Conservation (phyloP, 768 basidiomycete species). For the Amylocystis lapponica region DNA sequence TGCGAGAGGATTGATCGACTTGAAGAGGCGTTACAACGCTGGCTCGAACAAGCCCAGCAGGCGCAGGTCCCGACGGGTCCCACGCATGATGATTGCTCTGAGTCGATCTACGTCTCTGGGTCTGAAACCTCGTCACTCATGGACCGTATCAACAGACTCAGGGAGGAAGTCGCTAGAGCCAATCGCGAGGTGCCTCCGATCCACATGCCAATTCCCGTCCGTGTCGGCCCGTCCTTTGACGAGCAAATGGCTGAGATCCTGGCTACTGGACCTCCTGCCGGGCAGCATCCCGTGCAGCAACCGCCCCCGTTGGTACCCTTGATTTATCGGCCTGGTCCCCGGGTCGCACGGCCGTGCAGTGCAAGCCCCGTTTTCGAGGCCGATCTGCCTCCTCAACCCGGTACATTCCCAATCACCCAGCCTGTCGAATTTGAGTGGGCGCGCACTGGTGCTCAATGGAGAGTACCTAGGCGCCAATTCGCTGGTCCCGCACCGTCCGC, state of each 20-base stretch:
- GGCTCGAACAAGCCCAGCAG: conserved; percentile 15
- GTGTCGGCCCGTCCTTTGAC: conserved; percentile 45
- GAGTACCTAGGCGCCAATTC: too few species aligned
- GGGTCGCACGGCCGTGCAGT: conserved; percentile 33
- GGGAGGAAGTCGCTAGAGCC: conserved; percentile 22
- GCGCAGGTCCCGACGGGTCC: too few species aligned
- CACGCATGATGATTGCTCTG: conserved; percentile 20
- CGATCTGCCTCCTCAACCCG: conserved; percentile 25
- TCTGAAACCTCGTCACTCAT: conserved; percentile 23
- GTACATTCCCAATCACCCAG: conserved; percentile 16
- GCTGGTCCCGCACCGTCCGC: conserved; percentile 2
- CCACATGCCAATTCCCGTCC: conserved; percentile 38
- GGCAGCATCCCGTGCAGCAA: conserved; percentile 34
- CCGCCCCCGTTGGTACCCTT: conserved; percentile 54
- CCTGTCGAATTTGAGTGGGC: conserved; percentile 6
- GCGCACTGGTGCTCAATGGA: too few species aligned
- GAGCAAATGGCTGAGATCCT: conserved; percentile 58
- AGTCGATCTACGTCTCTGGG: conserved; percentile 23
- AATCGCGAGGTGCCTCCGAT: conserved; percentile 31
- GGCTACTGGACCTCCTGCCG: conserved; percentile 36
- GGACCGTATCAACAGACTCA: conserved; percentile 14
- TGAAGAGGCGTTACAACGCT: conserved; percentile 19
- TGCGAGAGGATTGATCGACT: conserved; percentile 24
- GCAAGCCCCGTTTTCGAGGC: conserved; percentile 31
- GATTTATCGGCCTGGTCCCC: conserved; percentile 43